Conservation (phyloP, 768 basidiomycete species). For the Amanita jacksonii region DNA sequence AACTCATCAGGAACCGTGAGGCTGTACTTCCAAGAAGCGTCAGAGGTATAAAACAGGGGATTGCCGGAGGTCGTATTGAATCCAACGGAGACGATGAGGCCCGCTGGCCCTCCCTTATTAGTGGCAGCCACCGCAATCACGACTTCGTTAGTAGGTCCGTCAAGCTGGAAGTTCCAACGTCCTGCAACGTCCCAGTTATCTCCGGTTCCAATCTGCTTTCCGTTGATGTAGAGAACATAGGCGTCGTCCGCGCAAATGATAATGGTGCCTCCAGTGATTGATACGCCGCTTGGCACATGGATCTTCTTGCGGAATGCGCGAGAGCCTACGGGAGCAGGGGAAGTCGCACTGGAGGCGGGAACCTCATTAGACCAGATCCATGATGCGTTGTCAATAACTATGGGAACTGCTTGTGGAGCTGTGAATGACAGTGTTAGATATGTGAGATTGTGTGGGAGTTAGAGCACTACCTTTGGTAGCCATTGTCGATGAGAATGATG, state of each 20-base stretch:
- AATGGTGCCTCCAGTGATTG: not conserved
- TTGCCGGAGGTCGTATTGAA: no score
- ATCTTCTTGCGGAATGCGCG: conserved; percentile 3
- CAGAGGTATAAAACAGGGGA: not conserved
- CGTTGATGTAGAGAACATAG: conserved; percentile 6
- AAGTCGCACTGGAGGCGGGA: no score
- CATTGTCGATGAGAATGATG: no score
- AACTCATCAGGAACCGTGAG: no score
- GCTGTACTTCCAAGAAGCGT: not conserved
- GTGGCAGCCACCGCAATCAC: not conserved
- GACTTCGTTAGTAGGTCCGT: not conserved
- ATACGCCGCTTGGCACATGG: not conserved
- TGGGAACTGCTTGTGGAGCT: no score
- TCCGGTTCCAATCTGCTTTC: not conserved
- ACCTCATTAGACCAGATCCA: no score
- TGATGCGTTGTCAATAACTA: no score
- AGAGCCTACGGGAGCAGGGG: conserved; percentile 7
- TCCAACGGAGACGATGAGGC: not conserved
- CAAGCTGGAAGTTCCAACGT: not conserved
- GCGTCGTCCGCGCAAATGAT: conserved; percentile 1
- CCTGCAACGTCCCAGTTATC: not conserved
- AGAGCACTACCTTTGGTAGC: no score
- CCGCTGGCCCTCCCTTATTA: not conserved
- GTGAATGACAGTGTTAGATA: no score
- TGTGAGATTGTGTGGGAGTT: no score